These are phyloP conservation scores for Ascocoryne sarcoides DNA, from an alignment of 2,329 filamentous ascomycete genomes.

Conservation along the genomic window DNA sequence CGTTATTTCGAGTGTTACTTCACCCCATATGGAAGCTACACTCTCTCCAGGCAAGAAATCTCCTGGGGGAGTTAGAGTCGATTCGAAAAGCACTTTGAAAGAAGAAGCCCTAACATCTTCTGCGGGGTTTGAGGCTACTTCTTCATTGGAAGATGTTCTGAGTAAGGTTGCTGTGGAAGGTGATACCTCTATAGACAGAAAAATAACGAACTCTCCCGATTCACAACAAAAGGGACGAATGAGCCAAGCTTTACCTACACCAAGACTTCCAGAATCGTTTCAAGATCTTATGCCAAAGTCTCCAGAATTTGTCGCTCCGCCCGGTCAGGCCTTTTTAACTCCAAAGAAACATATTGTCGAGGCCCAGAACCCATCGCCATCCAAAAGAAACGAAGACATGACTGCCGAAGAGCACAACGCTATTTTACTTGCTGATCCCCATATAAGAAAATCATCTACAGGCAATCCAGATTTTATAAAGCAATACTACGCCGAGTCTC, in stretches of 20 bases:
- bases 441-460: conserved; percentile 78
- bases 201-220: background rate
- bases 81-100: background rate
- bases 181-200: background rate
- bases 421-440: conserved; percentile 71
- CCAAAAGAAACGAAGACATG: conserved; percentile 33
- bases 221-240: background rate
- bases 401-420: conserved; percentile 94
- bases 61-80: no score
- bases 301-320: background rate
- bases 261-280: background rate
- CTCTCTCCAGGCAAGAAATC: conserved; percentile 4
- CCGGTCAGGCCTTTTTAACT: no score
- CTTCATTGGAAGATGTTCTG: conserved; percentile 28
- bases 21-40: conserved; percentile 2
- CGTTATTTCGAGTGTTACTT: conserved; percentile 9
- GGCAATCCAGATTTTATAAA: conserved; percentile 89
- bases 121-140: conserved; percentile 25
- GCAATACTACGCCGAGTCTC: conserved; percentile 91
- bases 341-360: no score
- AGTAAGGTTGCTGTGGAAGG: conserved; percentile 10
- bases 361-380: conserved; percentile 7
- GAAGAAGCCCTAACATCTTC: conserved; percentile 12
- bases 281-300: background rate
- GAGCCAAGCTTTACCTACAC: background rate